These are phyloP conservation scores for Exophiala phaeomuriformis DNA, from an alignment of 2,329 filamentous ascomycete genomes.

Conservation along the genomic window DNA sequence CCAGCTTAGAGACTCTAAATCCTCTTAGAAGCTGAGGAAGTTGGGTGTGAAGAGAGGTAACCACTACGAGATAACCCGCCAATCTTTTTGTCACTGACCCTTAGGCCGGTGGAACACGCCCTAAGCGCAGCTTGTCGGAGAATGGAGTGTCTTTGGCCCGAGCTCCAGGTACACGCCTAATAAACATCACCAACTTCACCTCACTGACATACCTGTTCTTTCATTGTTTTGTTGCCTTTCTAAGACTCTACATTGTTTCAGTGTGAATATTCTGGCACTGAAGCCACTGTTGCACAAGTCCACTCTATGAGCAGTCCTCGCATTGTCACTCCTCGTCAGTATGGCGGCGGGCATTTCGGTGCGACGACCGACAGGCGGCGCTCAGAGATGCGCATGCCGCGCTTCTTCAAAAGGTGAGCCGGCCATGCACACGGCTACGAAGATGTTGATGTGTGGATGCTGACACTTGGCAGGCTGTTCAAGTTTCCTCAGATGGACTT, in stretches of 20 bases:
- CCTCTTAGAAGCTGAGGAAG: too few species aligned
- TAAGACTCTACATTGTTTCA: not conserved
- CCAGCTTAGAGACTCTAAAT: too few species aligned
- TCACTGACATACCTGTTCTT: not conserved
- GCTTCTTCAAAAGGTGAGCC: conserved; percentile 55
- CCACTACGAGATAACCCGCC: too few species aligned
- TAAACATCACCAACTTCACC: not conserved
- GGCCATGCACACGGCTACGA: conserved; percentile 4
- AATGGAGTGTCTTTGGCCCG: not conserved
- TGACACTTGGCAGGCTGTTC: conserved; percentile 46
- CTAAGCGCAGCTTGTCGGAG: not conserved
- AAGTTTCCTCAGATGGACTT: conserved; percentile 70
- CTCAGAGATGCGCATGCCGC: conserved; percentile 53
- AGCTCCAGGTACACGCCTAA: not conserved
- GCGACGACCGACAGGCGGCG: conserved; percentile 44
- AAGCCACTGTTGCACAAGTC: not conserved
- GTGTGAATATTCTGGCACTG: not conserved
- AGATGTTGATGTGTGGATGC: conserved; percentile 9
- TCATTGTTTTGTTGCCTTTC: not conserved
- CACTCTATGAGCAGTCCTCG: conserved; percentile 44
- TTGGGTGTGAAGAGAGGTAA: too few species aligned
- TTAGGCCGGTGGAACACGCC: not conserved
- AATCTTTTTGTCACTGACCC: not conserved
- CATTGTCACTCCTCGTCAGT: conserved; percentile 53
- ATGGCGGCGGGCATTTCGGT: conserved; percentile 47